Evolutionary conservation across 371 early-diverging fungal species (phyloP).

Genomic region (Gilbertella persicaria): DNA sequence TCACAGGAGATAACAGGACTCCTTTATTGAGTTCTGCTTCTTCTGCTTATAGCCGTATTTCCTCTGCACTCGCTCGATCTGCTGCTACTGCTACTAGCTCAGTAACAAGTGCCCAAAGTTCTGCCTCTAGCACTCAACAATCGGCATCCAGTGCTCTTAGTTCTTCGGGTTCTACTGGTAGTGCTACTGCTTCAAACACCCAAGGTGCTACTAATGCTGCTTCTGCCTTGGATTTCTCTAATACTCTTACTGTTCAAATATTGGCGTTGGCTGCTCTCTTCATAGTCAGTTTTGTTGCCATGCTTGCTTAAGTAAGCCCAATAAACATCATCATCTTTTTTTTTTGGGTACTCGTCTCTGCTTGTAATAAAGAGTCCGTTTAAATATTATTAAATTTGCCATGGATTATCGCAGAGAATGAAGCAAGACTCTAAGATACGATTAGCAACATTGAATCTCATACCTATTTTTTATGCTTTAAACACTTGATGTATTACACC

Average conservation of each 20-base stretch:
- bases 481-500: too few relatives aligned
- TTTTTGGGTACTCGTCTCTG: too few relatives aligned
- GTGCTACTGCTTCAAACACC: neutral
- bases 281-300: conserved; percentile 28
- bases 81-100: conserved; percentile 2
- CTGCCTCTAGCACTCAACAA: neutral
- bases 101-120: neutral
- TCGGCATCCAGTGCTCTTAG: conserved; percentile 2
- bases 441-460: too few relatives aligned
- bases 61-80: conserved; percentile 7
- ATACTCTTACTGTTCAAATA: conserved; percentile 5
- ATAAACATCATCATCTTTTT: too few relatives aligned
- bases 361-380: too few relatives aligned
- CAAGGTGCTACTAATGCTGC: conserved; percentile 1
- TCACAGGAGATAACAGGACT: neutral
- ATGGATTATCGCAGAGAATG: too few relatives aligned
- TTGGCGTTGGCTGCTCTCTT: conserved; percentile 20
- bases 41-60: conserved; percentile 31
- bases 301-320: conserved; percentile 30
- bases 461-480: too few relatives aligned
- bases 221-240: neutral
- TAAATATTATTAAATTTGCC: too few relatives aligned
- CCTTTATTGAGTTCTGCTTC: conserved; percentile 16
- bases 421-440: too few relatives aligned
- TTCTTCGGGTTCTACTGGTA: conserved; percentile 8